Evolutionary conservation across 2,329 filamentous ascomycete species (phyloP).

Genomic region (Verticillium tricorpus): DNA sequence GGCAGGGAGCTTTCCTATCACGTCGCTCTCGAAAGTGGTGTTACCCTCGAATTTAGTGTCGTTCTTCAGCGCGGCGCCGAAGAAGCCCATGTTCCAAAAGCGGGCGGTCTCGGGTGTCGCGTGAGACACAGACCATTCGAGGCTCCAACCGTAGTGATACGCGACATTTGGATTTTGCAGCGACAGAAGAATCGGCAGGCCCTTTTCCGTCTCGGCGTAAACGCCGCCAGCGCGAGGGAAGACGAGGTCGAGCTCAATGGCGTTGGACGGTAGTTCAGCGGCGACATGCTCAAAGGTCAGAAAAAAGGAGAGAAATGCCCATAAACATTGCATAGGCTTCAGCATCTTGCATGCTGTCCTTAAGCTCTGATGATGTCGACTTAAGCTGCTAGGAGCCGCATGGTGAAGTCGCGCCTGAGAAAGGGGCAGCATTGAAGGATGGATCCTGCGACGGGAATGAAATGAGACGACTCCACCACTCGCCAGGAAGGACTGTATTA

Average conservation of each 20-base stretch:
- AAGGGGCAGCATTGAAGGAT: too few relatives aligned
- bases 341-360: not conserved
- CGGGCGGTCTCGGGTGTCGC: not conserved
- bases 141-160: conserved; percentile 11
- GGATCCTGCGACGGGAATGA: not conserved
- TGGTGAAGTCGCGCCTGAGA: too few relatives aligned
- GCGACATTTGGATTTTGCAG: conserved; percentile 11
- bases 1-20: conserved; percentile 5
- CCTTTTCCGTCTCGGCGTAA: conserved; percentile 8
- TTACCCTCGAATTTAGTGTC: conserved; percentile 6
- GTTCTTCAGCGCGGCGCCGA: conserved; percentile 9
- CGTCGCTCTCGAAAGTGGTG: not conserved
- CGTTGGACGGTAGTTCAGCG: conserved; percentile 11
- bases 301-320: not conserved
- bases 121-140: conserved; percentile 12
- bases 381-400: too few relatives aligned
- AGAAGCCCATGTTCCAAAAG: not conserved
- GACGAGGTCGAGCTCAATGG: conserved; percentile 11
- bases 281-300: not conserved
- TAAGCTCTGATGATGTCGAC: too few relatives aligned
- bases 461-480: not conserved
- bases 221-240: conserved; percentile 11
- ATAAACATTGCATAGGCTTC: not conserved
- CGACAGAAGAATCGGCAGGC: conserved; percentile 10
- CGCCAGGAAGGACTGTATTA: not conserved